A percentile compares a stretch with the other conserved stretches of the same genome.
Evolutionary conservation across 2,329 filamentous ascomycete species (phyloP).

Genomic region (Phyllosticta paracitricarpa): DNA sequence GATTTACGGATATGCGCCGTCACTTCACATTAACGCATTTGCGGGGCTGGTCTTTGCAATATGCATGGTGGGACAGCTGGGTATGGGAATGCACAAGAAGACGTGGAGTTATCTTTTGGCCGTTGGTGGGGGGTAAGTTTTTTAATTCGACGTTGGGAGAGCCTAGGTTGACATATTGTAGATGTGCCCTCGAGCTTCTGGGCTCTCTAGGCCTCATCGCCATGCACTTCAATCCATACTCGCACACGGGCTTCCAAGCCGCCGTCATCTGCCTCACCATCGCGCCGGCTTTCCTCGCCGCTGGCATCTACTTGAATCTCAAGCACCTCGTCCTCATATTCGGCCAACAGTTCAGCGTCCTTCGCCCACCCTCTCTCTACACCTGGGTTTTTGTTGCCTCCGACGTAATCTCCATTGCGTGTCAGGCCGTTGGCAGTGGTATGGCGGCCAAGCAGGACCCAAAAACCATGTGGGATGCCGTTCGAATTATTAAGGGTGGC

Average conservation of each 20-base stretch:
- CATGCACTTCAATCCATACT: conserved; percentile 45
- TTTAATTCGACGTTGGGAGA: too few species aligned
- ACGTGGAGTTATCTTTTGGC: not conserved
- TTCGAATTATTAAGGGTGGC: conserved; percentile 49
- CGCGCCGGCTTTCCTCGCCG: conserved; percentile 46
- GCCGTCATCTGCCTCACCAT: conserved; percentile 45
- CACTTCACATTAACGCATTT: conserved; percentile 40
- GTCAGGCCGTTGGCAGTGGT: conserved; percentile 50
- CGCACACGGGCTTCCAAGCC: conserved; percentile 36
- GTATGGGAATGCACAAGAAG: not conserved
- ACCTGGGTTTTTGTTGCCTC: conserved; percentile 52
- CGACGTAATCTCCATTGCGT: conserved; percentile 47
- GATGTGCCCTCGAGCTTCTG: conserved; percentile 35
- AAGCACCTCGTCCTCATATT: conserved; percentile 49
- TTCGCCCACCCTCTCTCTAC: conserved; percentile 31
- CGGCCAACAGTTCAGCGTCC: conserved; percentile 29
- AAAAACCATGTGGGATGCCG: conserved; percentile 31
- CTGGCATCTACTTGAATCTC: conserved; percentile 46
- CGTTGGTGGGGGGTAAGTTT: not conserved
- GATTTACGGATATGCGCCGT: conserved; percentile 46
- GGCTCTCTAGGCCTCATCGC: conserved; percentile 48
- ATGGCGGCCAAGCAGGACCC: conserved; percentile 41
- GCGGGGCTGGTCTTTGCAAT: not conserved
- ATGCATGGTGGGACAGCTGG: not conserved
- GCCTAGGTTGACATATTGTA: not conserved